These are phyloP conservation scores for Penicillium freii DNA, from an alignment of 2,329 filamentous ascomycete genomes.

Conservation along the genomic window DNA sequence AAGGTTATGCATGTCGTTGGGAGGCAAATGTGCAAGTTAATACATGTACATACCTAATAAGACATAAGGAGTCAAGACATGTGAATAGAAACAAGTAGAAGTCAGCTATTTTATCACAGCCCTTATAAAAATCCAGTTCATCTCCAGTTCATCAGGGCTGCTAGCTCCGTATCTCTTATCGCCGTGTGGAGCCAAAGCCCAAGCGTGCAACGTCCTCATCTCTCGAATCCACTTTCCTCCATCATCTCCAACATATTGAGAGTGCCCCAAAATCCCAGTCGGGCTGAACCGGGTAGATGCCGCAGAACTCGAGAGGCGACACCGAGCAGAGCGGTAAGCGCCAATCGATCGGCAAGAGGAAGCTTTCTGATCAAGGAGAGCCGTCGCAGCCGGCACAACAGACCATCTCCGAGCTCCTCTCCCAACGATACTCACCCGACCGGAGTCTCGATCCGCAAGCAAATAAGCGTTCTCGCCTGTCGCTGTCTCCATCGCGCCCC, in stretches of 20 bases:
- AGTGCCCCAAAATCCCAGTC: constrained; percentile 13
- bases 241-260: background rate
- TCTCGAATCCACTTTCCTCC: background rate
- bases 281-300: constrained; percentile 45
- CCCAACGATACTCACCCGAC: constrained; percentile 29
- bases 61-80: background rate
- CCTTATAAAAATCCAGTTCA: background rate
- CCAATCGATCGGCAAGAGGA: constrained; percentile 44
- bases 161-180: constrained; percentile 27
- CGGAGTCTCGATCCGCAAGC: constrained; percentile 30
- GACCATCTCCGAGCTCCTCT: constrained; percentile 48
- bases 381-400: constrained; percentile 38
- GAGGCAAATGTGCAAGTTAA: background rate
- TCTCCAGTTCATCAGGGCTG: background rate
- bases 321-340: constrained; percentile 45
- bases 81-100: background rate
- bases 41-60: background rate
- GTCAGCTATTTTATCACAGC: background rate
- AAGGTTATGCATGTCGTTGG: background rate
- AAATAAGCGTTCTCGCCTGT: constrained; percentile 44
- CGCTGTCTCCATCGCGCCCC: constrained; percentile 26
- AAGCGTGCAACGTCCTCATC: constrained; percentile 21
- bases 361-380: constrained; percentile 38
- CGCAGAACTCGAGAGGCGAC: constrained; percentile 38
- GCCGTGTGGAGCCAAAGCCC: constrained; percentile 23